Percentiles rank a stretch among this genome's conserved stretches.
phyloP scores from a whole-genome alignment of 2,329 filamentous ascomycete species.

The Graphium sp. region DNA sequence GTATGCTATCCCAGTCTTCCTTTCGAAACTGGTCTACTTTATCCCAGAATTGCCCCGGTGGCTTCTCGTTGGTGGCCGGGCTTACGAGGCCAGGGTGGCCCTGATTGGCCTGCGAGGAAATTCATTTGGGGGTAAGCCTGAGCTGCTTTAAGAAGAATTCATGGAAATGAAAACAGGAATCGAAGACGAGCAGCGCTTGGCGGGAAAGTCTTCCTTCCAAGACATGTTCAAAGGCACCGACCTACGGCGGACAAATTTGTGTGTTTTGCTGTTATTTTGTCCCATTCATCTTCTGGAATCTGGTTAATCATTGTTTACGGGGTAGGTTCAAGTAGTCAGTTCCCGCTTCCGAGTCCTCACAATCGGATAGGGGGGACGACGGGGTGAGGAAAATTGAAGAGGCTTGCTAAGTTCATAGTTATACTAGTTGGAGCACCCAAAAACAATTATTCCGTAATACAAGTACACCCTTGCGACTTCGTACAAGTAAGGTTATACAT shows the following conservation, averaged over 20 bases:
- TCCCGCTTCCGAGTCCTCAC: slow-evolving; percentile 33
- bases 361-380: too few relatives aligned
- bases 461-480: too few relatives aligned
- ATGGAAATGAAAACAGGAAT: slow-evolving; percentile 20
- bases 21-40: slow-evolving; percentile 14
- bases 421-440: too few relatives aligned
- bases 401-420: too few relatives aligned
- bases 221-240: slow-evolving; percentile 27
- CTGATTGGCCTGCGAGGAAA: slow-evolving; percentile 9
- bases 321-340: slow-evolving; percentile 19
- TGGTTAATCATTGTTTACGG: slow-evolving; percentile 23
- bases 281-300: slow-evolving; percentile 24
- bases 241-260: slow-evolving; percentile 21
- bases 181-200: slow-evolving; percentile 15
- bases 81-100: slow-evolving; percentile 10
- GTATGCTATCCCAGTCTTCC: slow-evolving; percentile 17
- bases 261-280: slow-evolving; percentile 20
- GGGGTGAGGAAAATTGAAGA: background rate
- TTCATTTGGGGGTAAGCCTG: slow-evolving; percentile 6
- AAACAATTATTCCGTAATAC: too few relatives aligned
- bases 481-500: too few relatives aligned
- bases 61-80: slow-evolving; percentile 12
- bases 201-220: slow-evolving; percentile 14
- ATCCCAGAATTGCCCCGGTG: slow-evolving; percentile 24
- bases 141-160: slow-evolving; percentile 15